phyloP scores from a whole-genome alignment of 2,329 filamentous ascomycete species.

The Phaeoacremonium minimum region DNA sequence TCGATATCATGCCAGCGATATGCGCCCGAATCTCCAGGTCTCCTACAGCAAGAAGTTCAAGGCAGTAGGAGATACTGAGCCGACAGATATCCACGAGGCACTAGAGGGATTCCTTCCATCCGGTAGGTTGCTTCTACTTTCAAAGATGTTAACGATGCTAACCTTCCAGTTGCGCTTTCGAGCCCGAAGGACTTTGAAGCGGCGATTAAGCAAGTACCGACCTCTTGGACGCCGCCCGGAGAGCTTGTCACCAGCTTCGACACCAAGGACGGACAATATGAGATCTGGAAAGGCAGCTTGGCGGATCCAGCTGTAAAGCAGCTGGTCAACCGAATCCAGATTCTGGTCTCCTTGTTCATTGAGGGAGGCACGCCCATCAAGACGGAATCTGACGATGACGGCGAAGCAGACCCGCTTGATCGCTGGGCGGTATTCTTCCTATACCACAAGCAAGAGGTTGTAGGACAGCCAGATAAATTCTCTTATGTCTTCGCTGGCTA shows the following conservation, averaged over 20 bases:
- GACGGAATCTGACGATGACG: slow-evolving; percentile 26
- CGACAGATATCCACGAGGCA: slow-evolving; percentile 63
- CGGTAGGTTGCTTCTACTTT: slow-evolving; percentile 36
- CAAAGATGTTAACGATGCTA: slow-evolving; percentile 5
- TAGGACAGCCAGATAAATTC: slow-evolving; percentile 35
- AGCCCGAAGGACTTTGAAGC: slow-evolving; percentile 58
- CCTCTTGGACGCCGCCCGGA: slow-evolving; percentile 69
- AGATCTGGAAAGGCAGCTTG: slow-evolving; percentile 80
- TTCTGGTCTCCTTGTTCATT: slow-evolving; percentile 82
- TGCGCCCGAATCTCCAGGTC: slow-evolving; percentile 72
- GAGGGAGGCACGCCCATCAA: slow-evolving; percentile 81
- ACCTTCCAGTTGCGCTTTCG: slow-evolving; percentile 58
- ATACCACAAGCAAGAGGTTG: slow-evolving; percentile 57
- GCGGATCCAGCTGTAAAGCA: slow-evolving; percentile 64
- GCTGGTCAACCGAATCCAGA: slow-evolving; percentile 75
- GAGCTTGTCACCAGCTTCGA: slow-evolving; percentile 62
- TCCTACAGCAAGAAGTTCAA: slow-evolving; percentile 69
- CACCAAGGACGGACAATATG: slow-evolving; percentile 61
- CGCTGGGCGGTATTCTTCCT: slow-evolving; percentile 93
- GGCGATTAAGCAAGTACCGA: slow-evolving; percentile 41
- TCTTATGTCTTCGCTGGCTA: slow-evolving; percentile 86
- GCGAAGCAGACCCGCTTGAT: slow-evolving; percentile 67
- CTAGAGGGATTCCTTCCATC: slow-evolving; percentile 64
- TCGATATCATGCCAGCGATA: slow-evolving; percentile 63
- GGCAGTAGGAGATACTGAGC: slow-evolving; percentile 61